Base-by-base conservation (phyloP, 352 stramenopile species). In the Phytopythium sindhum region DNA sequence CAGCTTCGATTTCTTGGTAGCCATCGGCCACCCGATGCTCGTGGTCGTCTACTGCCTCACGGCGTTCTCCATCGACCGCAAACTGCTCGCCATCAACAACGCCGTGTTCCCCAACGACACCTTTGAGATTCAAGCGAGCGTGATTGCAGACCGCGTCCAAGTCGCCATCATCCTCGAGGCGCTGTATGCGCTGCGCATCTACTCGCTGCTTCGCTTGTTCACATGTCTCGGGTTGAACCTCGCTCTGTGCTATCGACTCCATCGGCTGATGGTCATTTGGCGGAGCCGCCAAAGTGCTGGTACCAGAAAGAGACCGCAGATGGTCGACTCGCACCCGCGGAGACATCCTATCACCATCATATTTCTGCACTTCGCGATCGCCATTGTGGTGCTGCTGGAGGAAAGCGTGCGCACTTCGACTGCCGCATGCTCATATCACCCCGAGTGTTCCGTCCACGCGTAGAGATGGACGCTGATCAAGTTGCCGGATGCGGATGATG, bases 131-230 rank as follows among this genome's bases (percentile, higher is more conserved):
- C 6, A 31, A 4, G 67, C 73, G 1, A 59, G 60, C 21, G 53
- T 80, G 12, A 66, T 65, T 2, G 63, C 69, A 7, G 63, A 80
- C 42, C 73, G 69, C 5, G 66, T 64, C 1, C 45, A 77, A 31
- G 56, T 68, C 23, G 56, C 41, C 31, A 47, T 66, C 47, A 69
- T 80, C 60, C 61, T 65, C 41, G 28, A 75, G 53, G 68, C 33
- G 8, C 53, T 83, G 4, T 70, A 77, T 29, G 78, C 67, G 1
- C 63, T 83, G 7, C 65, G 74, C 1, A 74, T 81, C 33, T 59
- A 64, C 39, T 70, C 74, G 1, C 29, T 48, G 0, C 33, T 75
- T 7, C 53, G 70, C 17, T 65, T 80, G 19, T 75, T 81, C 45
- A 65, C 65, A 1, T 65, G 66, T 2, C 57, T 81, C 4, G 73